phyloP scores from a whole-genome alignment of 1,139 yeast genomes.

The Hansenula sp. region DNA sequence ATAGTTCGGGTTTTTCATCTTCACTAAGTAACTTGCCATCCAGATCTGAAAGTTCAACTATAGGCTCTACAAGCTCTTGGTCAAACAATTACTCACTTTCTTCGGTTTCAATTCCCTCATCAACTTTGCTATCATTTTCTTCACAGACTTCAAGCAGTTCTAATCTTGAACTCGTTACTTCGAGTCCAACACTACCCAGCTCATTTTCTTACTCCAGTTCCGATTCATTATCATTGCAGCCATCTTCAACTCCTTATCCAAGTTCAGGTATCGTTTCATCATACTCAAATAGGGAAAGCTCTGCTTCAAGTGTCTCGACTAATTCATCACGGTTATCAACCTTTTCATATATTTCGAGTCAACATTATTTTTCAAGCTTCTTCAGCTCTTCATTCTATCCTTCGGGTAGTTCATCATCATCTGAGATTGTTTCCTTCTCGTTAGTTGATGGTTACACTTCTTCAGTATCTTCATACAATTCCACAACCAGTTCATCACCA shows the following conservation, averaged over 20 bases:
- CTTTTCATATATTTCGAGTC: background rate
- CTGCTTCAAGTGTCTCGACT: no score
- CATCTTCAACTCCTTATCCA: background rate
- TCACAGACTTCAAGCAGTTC: no score
- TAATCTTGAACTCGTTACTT: background rate
- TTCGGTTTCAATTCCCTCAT: no score
- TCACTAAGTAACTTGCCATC: background rate
- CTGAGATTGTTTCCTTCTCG: background rate
- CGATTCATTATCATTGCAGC: no score
- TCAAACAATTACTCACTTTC: no score
- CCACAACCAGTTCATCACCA: background rate
- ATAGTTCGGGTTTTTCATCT: background rate
- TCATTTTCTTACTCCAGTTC: background rate
- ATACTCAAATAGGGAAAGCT: no score
- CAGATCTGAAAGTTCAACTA: background rate
- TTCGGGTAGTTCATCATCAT: background rate
- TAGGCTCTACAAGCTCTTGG: background rate
- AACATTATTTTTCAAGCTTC: background rate
- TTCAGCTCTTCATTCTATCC: no score
- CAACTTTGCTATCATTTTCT: no score
- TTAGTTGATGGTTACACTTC: background rate
- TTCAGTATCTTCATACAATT: background rate
- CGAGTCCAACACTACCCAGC: background rate
- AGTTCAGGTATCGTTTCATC: no score
- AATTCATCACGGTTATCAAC: no score